phyloP scores from a whole-genome alignment of 306 rosid genomes.

The Acmispon strigosus region DNA sequence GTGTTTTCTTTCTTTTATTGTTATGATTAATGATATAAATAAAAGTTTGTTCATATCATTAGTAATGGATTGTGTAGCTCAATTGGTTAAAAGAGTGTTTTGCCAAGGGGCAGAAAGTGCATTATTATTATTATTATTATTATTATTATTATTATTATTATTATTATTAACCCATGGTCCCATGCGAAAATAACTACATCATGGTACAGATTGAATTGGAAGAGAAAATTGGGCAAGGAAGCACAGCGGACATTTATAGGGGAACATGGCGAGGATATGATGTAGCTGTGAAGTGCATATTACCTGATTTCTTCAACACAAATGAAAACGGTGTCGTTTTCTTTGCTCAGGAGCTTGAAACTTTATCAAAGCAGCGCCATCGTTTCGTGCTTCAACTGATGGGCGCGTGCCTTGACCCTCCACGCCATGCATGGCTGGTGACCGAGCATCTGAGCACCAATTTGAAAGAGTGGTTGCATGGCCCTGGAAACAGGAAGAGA shows the following conservation, averaged over 20 bases:
- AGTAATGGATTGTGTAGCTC: too few relatives aligned
- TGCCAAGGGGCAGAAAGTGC: too few relatives aligned
- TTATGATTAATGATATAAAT: too few relatives aligned
- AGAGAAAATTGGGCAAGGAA: conserved; percentile 70
- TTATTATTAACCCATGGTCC: too few relatives aligned
- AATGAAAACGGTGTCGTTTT: conserved; percentile 45
- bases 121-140: too few relatives aligned
- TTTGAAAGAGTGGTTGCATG: conserved; percentile 74
- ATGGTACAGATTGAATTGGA: conserved; percentile 38
- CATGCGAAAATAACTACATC: too few relatives aligned
- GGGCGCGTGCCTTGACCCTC: conserved; percentile 83
- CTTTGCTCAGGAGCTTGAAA: conserved; percentile 65
- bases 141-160: too few relatives aligned
- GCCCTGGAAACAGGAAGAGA: conserved; percentile 41
- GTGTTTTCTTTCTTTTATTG: too few relatives aligned
- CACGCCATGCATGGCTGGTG: conserved; percentile 64
- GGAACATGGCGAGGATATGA: conserved; percentile 72
- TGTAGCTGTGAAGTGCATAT: conserved; percentile 73
- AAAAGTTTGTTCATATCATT: too few relatives aligned
- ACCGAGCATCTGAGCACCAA: conserved; percentile 47
- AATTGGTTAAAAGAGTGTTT: too few relatives aligned
- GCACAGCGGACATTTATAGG: conserved; percentile 51
- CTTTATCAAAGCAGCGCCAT: conserved; percentile 60
- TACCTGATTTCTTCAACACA: conserved; percentile 41
- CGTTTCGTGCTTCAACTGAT: conserved; percentile 55